Evolutionary conservation across 441 rosid genomes (phyloP).

Genomic region (Populus hybrid): DNA sequence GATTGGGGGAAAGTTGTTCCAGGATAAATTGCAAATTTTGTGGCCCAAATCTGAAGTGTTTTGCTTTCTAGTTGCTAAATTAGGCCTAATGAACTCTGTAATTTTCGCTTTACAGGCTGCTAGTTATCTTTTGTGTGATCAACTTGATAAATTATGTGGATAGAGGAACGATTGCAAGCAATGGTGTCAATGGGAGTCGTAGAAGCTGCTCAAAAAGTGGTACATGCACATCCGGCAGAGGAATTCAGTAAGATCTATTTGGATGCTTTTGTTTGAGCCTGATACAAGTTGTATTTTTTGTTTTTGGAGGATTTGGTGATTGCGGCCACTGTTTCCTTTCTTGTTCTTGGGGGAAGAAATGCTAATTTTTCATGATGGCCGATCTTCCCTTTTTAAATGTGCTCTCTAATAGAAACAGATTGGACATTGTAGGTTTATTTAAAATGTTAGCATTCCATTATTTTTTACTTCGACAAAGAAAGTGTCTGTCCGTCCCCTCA

Average conservation of each 20-base stretch:
- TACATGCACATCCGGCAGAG: constrained; percentile 74
- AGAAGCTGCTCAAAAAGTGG: constrained; percentile 65
- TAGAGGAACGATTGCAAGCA: constrained; percentile 95
- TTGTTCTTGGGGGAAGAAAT: not conserved
- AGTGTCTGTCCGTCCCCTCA: not conserved
- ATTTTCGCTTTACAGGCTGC: constrained; percentile 52
- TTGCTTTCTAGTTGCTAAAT: not conserved
- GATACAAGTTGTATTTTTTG: too few relatives aligned
- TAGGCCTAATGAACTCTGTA: not conserved
- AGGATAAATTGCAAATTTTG: not conserved
- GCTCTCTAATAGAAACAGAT: not conserved
- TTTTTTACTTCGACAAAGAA: not conserved
- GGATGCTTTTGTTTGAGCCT: constrained; percentile 11
- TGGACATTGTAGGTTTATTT: not conserved
- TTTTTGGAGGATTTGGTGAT: not conserved
- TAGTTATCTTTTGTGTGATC: constrained; percentile 72
- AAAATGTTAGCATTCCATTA: not conserved
- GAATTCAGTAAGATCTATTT: constrained; percentile 78
- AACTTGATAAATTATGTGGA: constrained; percentile 84
- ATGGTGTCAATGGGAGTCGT: constrained; percentile 87
- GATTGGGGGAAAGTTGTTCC: too few relatives aligned
- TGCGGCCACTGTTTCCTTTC: not conserved
- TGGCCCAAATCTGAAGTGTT: not conserved
- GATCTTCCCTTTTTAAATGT: not conserved
- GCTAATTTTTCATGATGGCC: not conserved